Conservation (phyloP, 352 stramenopile genomes). For the Plasmopara muralis region DNA sequence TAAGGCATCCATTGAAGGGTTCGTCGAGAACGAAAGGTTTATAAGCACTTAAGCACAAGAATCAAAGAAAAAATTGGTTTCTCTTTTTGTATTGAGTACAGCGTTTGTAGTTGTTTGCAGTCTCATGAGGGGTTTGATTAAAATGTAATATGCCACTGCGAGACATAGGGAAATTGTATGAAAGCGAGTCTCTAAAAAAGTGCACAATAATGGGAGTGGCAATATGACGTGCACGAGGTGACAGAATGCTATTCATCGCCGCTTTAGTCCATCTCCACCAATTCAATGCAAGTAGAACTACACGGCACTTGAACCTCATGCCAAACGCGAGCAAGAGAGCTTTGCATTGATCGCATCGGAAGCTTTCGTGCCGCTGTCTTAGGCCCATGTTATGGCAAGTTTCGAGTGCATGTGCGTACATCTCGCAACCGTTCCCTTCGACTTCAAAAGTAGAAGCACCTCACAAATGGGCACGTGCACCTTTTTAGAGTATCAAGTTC, state of each 20-base stretch:
- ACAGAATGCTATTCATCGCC: slow-evolving; percentile 39
- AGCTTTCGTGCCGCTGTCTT: slow-evolving; percentile 51
- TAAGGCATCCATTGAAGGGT: slow-evolving; percentile 77
- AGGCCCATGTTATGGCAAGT: slow-evolving; percentile 31
- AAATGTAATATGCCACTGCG: no score
- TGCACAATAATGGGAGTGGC: no score
- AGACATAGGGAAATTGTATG: no score
- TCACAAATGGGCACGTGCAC: slow-evolving; percentile 24
- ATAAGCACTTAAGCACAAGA: slow-evolving; percentile 65
- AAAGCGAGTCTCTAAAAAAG: no score
- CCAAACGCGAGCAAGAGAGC: slow-evolving; percentile 36
- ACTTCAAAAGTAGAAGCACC: background rate
- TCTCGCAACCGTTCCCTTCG: background rate
- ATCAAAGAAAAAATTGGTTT: background rate
- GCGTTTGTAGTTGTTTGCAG: no score
- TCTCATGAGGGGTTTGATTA: no score
- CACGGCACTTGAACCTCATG: slow-evolving; percentile 48
- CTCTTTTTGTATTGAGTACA: no score
- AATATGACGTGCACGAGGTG: no score
- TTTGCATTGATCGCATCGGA: slow-evolving; percentile 48
- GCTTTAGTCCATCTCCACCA: slow-evolving; percentile 34
- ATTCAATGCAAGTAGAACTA: slow-evolving; percentile 38
- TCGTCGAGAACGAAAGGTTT: slow-evolving; percentile 71
- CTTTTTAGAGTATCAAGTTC: slow-evolving; percentile 49
- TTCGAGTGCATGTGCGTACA: slow-evolving; percentile 48